Evolutionary conservation across 352 stramenopile species (phyloP).

Genomic region (Phytophthora ramorum): DNA sequence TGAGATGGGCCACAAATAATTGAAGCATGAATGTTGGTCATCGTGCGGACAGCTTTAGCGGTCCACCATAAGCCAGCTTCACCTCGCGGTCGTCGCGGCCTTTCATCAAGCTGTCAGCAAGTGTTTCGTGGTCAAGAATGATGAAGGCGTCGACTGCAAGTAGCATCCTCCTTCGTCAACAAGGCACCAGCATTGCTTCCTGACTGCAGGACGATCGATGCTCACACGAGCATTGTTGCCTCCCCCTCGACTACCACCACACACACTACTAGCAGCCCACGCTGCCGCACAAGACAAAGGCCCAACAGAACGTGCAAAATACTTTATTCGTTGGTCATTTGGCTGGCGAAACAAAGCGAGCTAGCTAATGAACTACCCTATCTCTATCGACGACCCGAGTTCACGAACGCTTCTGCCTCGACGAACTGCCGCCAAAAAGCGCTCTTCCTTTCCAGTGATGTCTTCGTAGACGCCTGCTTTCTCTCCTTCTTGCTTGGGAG

Average conservation of each 20-base stretch:
- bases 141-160: not conserved
- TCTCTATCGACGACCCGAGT: conserved; percentile 10
- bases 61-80: not conserved
- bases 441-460: conserved; percentile 1
- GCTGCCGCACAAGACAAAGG: not conserved
- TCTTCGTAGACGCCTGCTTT: not conserved
- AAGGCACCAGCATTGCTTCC: not conserved
- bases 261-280: not conserved
- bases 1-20: conserved; percentile 3
- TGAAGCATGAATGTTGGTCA: conserved; percentile 5
- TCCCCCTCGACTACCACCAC: too few species aligned
- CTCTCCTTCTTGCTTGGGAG: conserved; percentile 11
- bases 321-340: not conserved
- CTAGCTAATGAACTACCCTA: not conserved
- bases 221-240: not conserved
- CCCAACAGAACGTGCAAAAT: not conserved
- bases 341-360: not conserved
- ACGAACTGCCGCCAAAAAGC: conserved; percentile 2
- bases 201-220: not conserved
- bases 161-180: not conserved
- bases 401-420: conserved; percentile 6
- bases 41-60: not conserved
- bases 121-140: not conserved
- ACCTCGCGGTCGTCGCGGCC: not conserved
- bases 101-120: not conserved